These are phyloP conservation scores for Eucalyptus erythrocorys DNA, from an alignment of 345 rosid genomes.

Conservation along the genomic window DNA sequence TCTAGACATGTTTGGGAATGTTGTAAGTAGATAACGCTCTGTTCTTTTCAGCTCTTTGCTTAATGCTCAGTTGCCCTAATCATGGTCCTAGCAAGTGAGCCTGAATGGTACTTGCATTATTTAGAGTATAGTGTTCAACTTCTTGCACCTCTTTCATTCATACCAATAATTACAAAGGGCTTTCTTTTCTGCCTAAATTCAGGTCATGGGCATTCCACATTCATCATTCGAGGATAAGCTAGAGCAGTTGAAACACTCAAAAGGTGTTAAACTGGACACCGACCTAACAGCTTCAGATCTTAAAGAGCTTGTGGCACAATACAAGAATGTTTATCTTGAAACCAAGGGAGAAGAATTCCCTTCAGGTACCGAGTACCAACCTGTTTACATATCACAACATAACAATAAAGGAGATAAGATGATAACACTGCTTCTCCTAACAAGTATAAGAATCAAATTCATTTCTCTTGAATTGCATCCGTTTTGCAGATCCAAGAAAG, in stretches of 20 bases:
- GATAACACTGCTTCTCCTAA: not conserved
- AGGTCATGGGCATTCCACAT: slow-evolving; percentile 93
- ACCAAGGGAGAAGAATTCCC: slow-evolving; percentile 68
- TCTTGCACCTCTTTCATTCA: not conserved
- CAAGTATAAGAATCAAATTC: not conserved
- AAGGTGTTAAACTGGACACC: slow-evolving; percentile 58
- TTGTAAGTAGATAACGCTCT: slow-evolving; percentile 41
- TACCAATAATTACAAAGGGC: not conserved
- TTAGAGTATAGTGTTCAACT: not conserved
- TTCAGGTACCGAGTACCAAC: slow-evolving; percentile 37
- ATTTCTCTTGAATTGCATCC: not conserved
- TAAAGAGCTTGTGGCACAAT: slow-evolving; percentile 71
- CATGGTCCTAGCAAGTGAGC: not conserved
- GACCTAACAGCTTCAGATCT: slow-evolving; percentile 66
- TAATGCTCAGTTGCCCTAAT: not conserved
- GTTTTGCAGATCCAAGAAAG: slow-evolving; percentile 48
- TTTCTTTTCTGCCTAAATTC: not conserved
- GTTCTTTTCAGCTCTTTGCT: not conserved
- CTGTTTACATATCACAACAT: not conserved
- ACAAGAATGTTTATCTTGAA: slow-evolving; percentile 65
- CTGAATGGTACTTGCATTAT: not conserved
- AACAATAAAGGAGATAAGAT: not conserved
- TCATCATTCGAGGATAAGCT: slow-evolving; percentile 69
- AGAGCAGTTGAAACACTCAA: slow-evolving; percentile 53
- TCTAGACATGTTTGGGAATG: slow-evolving; percentile 95